A percentile compares a stretch with the other conserved stretches of the same genome.
Evolutionary conservation across 495 filamentous ascomycete species (phyloP).

Genomic region (Xeromyces bisporus): DNA sequence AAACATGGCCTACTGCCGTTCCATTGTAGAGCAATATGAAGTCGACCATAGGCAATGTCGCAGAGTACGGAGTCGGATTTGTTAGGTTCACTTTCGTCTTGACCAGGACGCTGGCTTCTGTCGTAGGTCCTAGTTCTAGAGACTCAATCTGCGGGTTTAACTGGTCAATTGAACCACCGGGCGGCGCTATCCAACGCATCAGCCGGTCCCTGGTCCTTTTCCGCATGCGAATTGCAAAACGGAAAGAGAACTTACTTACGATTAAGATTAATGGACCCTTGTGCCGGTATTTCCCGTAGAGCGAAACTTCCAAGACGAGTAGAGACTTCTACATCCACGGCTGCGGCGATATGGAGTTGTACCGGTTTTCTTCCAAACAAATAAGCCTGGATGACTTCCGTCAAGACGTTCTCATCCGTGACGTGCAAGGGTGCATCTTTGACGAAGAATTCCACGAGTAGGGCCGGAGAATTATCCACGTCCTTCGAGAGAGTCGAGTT

Average conservation of each 20-base stretch:
- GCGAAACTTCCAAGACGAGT: conserved; percentile 65
- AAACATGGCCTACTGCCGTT: conserved; percentile 58
- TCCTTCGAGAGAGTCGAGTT: conserved; percentile 55
- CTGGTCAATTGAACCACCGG: conserved; percentile 28
- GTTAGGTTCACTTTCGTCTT: conserved; percentile 59
- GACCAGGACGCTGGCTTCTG: conserved; percentile 47
- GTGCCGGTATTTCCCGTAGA: conserved; percentile 64
- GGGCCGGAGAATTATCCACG: conserved; percentile 32
- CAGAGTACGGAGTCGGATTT: conserved; percentile 78
- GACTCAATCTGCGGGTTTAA: conserved; percentile 45
- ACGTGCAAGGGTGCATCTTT: conserved; percentile 65
- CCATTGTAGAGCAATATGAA: conserved; percentile 57
- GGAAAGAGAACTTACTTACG: conserved; percentile 43
- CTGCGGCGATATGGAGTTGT: conserved; percentile 53
- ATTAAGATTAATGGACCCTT: conserved; percentile 76
- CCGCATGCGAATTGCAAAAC: background rate
- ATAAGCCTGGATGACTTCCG: conserved; percentile 54
- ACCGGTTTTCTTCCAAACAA: conserved; percentile 52
- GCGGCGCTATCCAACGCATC: conserved; percentile 20
- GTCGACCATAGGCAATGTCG: conserved; percentile 59
- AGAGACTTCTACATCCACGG: conserved; percentile 63
- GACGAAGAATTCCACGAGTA: conserved; percentile 59
- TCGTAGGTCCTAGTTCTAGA: conserved; percentile 52
- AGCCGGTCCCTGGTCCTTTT: conserved; percentile 10
- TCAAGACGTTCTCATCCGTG: conserved; percentile 58